phyloP scores from a whole-genome alignment of 2,329 filamentous ascomycete species.

The Mycosphaerella arachidis region DNA sequence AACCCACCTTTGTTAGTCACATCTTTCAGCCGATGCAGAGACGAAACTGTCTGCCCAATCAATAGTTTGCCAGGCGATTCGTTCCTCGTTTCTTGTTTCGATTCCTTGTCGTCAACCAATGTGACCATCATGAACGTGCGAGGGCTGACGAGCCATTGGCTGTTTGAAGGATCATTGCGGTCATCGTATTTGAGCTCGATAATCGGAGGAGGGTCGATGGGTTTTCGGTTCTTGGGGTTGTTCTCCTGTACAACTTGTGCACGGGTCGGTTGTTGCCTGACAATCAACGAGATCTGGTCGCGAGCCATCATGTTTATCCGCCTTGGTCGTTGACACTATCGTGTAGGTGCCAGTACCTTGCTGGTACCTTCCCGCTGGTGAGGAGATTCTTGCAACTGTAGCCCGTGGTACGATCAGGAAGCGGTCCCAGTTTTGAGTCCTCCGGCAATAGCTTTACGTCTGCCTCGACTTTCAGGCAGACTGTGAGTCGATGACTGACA shows the following conservation, averaged over 20 bases:
- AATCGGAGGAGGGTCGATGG: constrained; percentile 82
- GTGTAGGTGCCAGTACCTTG: constrained; percentile 3
- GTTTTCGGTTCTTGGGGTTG: constrained; percentile 56
- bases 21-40: constrained; percentile 76
- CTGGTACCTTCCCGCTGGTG: constrained; percentile 4
- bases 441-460: background rate
- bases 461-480: background rate
- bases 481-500: background rate
- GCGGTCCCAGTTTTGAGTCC: background rate
- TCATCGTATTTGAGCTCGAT: constrained; percentile 60
- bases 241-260: constrained; percentile 25
- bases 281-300: constrained; percentile 12
- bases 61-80: constrained; percentile 20
- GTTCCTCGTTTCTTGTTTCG: constrained; percentile 21
- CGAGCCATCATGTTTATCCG: constrained; percentile 45
- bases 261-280: constrained; percentile 21
- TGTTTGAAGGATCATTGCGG: constrained; percentile 43
- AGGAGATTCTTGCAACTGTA: constrained; percentile 7
- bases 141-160: constrained; percentile 60
- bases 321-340: background rate
- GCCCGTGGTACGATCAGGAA: background rate
- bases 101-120: constrained; percentile 38
- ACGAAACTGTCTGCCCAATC: constrained; percentile 70
- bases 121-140: constrained; percentile 60
- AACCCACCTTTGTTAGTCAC: constrained; percentile 21